Conservation (phyloP, 2,329 filamentous ascomycete genomes). For the Penicillium sp. region DNA sequence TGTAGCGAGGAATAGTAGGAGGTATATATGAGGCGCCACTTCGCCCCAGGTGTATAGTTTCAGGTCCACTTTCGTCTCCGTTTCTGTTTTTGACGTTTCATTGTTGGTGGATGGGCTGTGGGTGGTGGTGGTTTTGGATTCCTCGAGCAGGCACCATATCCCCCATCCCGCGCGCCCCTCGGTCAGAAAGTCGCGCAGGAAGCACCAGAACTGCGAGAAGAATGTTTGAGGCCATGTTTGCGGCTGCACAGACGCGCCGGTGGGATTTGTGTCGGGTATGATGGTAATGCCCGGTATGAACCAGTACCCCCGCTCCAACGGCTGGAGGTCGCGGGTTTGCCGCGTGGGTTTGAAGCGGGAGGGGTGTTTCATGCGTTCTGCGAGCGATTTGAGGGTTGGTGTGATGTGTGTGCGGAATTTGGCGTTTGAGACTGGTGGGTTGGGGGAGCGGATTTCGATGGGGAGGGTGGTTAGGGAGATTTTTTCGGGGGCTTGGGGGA, state of each 20-base stretch:
- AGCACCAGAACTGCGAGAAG: conserved; percentile 42
- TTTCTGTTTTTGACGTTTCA: conserved; percentile 39
- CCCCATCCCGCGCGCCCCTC: conserved; percentile 44
- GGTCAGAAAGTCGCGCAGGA: conserved; percentile 34
- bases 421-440: conserved; percentile 48
- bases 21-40: conserved; percentile 66
- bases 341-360: conserved; percentile 52
- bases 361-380: conserved; percentile 48
- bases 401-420: conserved; percentile 56
- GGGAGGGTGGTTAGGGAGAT: conserved; percentile 23
- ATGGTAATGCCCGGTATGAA: conserved; percentile 43
- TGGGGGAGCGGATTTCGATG: conserved; percentile 49
- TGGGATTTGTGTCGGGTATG: not conserved
- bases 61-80: conserved; percentile 2
- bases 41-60: conserved; percentile 76
- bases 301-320: conserved; percentile 78
- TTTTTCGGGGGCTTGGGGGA: conserved; percentile 3
- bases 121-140: not conserved
- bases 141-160: conserved; percentile 38
- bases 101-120: not conserved
- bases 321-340: conserved; percentile 48
- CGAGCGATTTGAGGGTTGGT: conserved; percentile 50
- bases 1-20: conserved; percentile 70
- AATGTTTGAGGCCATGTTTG: conserved; percentile 28
- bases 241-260: conserved; percentile 15